Conservation (phyloP, 441 rosid species). For the Metrosideros polymorpha region DNA sequence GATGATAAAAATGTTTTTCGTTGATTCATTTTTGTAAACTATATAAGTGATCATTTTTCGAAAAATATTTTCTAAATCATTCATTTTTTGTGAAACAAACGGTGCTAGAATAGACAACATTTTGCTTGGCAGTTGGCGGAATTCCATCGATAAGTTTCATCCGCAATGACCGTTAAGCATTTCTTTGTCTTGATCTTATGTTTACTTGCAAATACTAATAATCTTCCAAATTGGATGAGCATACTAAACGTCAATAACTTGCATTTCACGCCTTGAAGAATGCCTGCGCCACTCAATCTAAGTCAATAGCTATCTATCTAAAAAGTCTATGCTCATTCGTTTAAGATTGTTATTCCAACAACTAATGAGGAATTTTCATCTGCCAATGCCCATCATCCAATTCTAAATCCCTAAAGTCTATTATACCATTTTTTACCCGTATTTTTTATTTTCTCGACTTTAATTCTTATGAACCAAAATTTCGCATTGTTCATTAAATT, state of each 20-base stretch:
- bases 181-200: not conserved
- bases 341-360: not conserved
- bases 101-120: too few relatives aligned
- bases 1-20: too few relatives aligned
- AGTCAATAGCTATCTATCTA: not conserved
- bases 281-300: not conserved
- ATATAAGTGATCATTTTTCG: too few relatives aligned
- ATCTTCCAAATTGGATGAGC: not conserved
- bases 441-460: not conserved
- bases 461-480: not conserved
- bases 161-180: not conserved
- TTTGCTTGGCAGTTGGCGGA: not conserved
- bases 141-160: not conserved
- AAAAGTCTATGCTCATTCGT: not conserved
- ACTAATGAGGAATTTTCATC: not conserved
- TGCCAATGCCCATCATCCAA: not conserved
- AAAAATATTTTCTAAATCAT: too few relatives aligned
- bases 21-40: too few relatives aligned
- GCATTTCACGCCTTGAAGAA: not conserved
- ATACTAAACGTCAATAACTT: not conserved
- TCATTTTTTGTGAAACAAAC: too few relatives aligned
- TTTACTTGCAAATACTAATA: not conserved
- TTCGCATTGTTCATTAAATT: not conserved
- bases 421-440: not conserved
- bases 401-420: not conserved